Evolutionary conservation across 225 moss, liverwort and hornwort genomes (phyloP), one percentile per base, ranked within the genome.

Genomic region (Climacium dendroides): DNA sequence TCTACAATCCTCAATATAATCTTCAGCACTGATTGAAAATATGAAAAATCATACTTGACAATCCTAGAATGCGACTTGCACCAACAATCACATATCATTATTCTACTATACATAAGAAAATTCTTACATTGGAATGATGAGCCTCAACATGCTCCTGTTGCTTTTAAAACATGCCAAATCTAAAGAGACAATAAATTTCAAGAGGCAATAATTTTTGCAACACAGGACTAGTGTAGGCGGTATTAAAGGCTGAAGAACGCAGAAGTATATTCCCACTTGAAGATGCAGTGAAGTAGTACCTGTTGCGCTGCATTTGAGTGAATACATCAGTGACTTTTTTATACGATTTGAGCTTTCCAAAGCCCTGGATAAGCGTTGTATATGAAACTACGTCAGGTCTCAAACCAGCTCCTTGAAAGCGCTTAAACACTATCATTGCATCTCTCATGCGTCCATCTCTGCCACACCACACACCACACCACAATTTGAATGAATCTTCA

Each of bases 361-460:
- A 92, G 45, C 95, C 95, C 74, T 93, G 92, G 54, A 95, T 93
- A 50, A 95, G 94, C 32, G 91, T 81, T 48, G 94, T 95, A 53
- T 95, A 95, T 37, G 94, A 94, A 70, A 94, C 91, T 60, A 93
- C 85, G 76, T 95, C 92, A 5, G 95, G 95, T 81, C 83, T 91
- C 67, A 94, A 81, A 71, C 94, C 93, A 74, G 94, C 84, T 86
- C 88, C 87, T 89, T 90, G 88, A 89, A 93, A 92, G 62, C 87
- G 88, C 74, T 90, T 92, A 37, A 93, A 94, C 28, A 94, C 60
- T 52, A 83, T 47, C 92, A 94, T 90, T 53, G 95, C 95, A 79
- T 95, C 92, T 50, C 82, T 88, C 92, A 95, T 93, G 77, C 94
- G 92, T 53, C 94, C 95, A 34, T 94, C 94, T 87, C 95, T 95